Evolutionary conservation across 345 rosid species (phyloP).

Genomic region (Salix viminalis): DNA sequence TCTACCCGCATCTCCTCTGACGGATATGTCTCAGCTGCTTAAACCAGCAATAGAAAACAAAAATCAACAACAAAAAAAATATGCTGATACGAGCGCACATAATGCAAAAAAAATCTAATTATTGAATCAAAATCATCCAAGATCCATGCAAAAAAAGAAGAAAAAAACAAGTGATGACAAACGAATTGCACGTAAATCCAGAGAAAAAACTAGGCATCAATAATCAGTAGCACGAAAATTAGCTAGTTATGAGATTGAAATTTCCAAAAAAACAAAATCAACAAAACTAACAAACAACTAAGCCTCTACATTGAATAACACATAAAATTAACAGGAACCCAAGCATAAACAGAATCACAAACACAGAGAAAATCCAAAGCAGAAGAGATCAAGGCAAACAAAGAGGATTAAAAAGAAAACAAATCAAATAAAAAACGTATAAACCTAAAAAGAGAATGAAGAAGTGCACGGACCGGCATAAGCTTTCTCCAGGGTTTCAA

Average conservation of each 20-base stretch:
- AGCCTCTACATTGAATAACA: not conserved
- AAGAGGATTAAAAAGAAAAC: not conserved
- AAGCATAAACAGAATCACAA: not conserved
- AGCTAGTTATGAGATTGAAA: not conserved
- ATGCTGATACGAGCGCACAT: not conserved
- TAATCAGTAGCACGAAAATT: not conserved
- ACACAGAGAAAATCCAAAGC: not conserved
- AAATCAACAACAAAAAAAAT: not conserved
- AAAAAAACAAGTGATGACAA: not conserved
- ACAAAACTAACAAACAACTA: not conserved
- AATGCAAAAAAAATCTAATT: not conserved
- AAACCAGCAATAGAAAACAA: conserved; percentile 20
- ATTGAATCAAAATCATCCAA: not conserved
- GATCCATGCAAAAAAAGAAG: not conserved
- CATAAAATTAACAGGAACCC: not conserved
- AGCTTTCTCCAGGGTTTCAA: conserved; percentile 79
- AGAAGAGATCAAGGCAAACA: not conserved
- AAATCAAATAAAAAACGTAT: conserved; percentile 1
- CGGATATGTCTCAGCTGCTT: conserved; percentile 79
- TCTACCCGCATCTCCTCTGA: conserved; percentile 66
- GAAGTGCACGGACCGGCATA: conserved; percentile 46
- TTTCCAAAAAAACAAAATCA: not conserved
- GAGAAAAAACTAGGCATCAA: not conserved
- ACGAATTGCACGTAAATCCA: not conserved
- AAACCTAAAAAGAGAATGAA: not conserved